Conservation (phyloP, 352 stramenopile genomes). For the Pythium utonaiense region DNA sequence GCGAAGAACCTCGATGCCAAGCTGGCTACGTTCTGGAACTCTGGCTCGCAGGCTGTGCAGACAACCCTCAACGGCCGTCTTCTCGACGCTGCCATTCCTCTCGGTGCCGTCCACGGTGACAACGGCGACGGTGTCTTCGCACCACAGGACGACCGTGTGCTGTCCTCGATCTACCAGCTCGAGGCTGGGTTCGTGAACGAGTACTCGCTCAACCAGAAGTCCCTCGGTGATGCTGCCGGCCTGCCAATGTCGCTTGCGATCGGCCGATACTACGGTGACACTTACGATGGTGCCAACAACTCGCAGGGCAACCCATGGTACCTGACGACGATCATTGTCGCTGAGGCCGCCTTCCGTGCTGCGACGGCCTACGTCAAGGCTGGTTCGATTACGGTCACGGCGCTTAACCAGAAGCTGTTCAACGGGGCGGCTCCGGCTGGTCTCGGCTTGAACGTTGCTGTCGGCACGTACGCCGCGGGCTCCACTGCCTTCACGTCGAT, state of each 20-base stretch:
- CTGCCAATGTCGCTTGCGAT: conserved; percentile 23
- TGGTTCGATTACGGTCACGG: conserved; percentile 21
- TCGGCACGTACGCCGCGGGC: conserved; percentile 11
- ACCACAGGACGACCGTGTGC: conserved; percentile 17
- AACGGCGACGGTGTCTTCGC: conserved; percentile 21
- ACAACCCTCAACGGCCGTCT: conserved; percentile 20
- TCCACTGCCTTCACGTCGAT: conserved; percentile 22
- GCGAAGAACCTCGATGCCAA: conserved; percentile 15
- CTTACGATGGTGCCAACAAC: conserved; percentile 21
- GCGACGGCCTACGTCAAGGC: conserved; percentile 24
- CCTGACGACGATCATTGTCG: conserved; percentile 17
- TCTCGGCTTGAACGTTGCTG: conserved; percentile 20
- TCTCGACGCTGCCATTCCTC: conserved; percentile 20
- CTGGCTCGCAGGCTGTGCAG: conserved; percentile 18
- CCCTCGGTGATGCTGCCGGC: conserved; percentile 4
- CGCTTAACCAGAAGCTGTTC: conserved; percentile 26
- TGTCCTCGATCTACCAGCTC: conserved; percentile 23
- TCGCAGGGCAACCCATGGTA: conserved; percentile 29
- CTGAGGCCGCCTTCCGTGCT: conserved; percentile 15
- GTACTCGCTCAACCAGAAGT: conserved; percentile 25
- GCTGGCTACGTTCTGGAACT: conserved; percentile 24
- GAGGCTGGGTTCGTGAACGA: conserved; percentile 24
- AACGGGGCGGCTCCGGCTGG: conserved; percentile 14
- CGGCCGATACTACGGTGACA: conserved; percentile 28
- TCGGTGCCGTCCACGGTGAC: conserved; percentile 22